Evolutionary conservation across 192 early-diverging fungal species (phyloP).

Genomic region (Funneliformis mosseae): DNA sequence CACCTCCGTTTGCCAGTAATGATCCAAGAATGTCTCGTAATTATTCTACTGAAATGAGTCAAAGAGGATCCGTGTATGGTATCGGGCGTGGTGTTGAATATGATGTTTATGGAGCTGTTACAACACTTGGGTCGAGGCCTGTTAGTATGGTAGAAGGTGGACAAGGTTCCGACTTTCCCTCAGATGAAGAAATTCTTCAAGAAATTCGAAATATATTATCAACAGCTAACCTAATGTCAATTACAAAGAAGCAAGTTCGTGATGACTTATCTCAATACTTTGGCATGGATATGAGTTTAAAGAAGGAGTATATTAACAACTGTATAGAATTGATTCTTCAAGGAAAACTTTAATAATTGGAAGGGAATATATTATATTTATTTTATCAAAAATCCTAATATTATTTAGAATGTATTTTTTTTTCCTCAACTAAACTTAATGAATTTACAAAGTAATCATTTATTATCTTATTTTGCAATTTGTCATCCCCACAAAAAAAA

Average conservation of each 20-base stretch:
- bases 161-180: slow-evolving; percentile 37
- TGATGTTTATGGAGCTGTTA: slow-evolving; percentile 12
- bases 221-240: slow-evolving; percentile 91
- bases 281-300: slow-evolving; percentile 78
- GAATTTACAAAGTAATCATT: background rate
- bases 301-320: slow-evolving; percentile 87
- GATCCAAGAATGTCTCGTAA: slow-evolving; percentile 11
- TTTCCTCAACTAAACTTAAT: background rate
- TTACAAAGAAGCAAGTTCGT: slow-evolving; percentile 99
- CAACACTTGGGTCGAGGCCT: slow-evolving; percentile 6
- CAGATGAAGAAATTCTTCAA: slow-evolving; percentile 68
- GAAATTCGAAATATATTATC: slow-evolving; percentile 78
- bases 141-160: slow-evolving; percentile 10
- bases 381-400: slow-evolving; percentile 5
- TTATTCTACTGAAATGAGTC: background rate
- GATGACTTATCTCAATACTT: slow-evolving; percentile 80
- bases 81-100: background rate
- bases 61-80: background rate
- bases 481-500: background rate
- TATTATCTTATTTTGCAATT: background rate
- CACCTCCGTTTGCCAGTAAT: slow-evolving; percentile 27
- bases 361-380: background rate
- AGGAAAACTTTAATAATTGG: slow-evolving; percentile 21
- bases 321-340: slow-evolving; percentile 65
- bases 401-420: background rate